phyloP scores from a whole-genome alignment of 2,329 filamentous ascomycete species.

The Fonsecaea pedrosoi region DNA sequence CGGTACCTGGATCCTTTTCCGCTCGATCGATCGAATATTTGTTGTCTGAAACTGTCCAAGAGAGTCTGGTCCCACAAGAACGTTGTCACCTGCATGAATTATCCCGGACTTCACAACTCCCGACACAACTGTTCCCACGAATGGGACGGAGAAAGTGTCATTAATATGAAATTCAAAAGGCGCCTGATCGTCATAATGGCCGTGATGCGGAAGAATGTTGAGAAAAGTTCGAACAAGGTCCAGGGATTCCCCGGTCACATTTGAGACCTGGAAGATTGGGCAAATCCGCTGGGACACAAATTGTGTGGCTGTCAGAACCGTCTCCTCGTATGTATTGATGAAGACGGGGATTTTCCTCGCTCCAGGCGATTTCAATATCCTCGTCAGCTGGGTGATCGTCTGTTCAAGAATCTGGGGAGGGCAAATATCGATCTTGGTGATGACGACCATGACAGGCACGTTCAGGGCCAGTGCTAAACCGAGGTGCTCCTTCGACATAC shows the following conservation, averaged over 20 bases:
- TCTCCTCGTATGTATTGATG: constrained; percentile 88
- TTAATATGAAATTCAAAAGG: constrained; percentile 96
- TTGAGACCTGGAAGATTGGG: constrained; percentile 96
- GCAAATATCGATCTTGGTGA: constrained; percentile 98
- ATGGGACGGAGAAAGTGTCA: constrained; percentile 96
- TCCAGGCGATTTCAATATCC: constrained; percentile 91
- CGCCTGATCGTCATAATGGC: constrained; percentile 85
- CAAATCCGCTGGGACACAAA: constrained; percentile 96
- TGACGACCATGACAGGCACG: constrained; percentile 95
- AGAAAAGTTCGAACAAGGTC: constrained; percentile 91
- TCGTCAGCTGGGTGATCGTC: constrained; percentile 87
- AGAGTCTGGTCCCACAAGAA: constrained; percentile 88
- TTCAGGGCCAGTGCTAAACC: constrained; percentile 94
- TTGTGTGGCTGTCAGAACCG: constrained; percentile 92
- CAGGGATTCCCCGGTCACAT: constrained; percentile 90
- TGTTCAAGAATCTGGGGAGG: constrained; percentile 93
- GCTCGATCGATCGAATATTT: constrained; percentile 87
- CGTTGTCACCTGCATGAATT: constrained; percentile 85
- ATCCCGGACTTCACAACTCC: constrained; percentile 89
- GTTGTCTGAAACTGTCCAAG: constrained; percentile 89
- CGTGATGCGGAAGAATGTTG: constrained; percentile 93
- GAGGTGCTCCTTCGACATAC: constrained; percentile 98
- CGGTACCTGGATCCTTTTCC: constrained; percentile 88
- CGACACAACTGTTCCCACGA: constrained; percentile 93
- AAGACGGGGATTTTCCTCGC: constrained; percentile 96